Evolutionary conservation across 352 stramenopile species (phyloP), one percentile per base, ranked within the genome.

Genomic region (Pythium rhizo-oryzae): DNA sequence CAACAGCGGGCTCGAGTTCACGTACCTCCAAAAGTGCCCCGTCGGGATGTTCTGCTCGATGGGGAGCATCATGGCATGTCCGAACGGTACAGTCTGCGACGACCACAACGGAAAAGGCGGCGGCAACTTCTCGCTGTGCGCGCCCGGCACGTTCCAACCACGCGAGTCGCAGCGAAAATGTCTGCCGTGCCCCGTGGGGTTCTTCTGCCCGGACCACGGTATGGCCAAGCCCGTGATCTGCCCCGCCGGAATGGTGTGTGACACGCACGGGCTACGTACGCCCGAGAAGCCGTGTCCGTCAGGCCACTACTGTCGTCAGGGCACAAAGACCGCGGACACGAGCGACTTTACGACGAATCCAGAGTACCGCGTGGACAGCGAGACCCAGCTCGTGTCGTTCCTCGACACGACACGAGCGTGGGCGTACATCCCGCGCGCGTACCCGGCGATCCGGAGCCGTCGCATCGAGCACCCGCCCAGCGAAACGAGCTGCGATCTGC

Each of bases 61-160:
- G 43, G 68, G 77, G 18, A 83, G 86, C 59, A 74, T 96, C 41
- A 57, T 83, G 13, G 59, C 79, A 28, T 93, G 82, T 72, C 94
- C 96, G 16, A 98, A 98, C 56, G 96, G 95, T 19, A 98, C 96
- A 0, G 87, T 81, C 11, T 90, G 79, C 41, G 75, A 80, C 28
- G 35, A 67, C 0, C 59, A 76, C 25, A 70, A 63, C 37, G 62
- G 37, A 4, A 68, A 62, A 54, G 24, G 56, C 55, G 67, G 67
- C 19, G 69, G 84, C 2, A 99, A 99, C 70, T 98, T 99, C 65
- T 97, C 97, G 16, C 69, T 99, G 9, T 99, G 97, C 62, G 41
- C 84, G 3, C 93, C 96, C 1, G 96, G 96, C 6, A 92, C 74
- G 8, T 99, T 99, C 75, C 95, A 99, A 77, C 91, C 97, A 7